Percentiles rank a stretch among this genome's conserved stretches.
Conservation (phyloP, 441 rosid species). For the Manihot esculenta region DNA sequence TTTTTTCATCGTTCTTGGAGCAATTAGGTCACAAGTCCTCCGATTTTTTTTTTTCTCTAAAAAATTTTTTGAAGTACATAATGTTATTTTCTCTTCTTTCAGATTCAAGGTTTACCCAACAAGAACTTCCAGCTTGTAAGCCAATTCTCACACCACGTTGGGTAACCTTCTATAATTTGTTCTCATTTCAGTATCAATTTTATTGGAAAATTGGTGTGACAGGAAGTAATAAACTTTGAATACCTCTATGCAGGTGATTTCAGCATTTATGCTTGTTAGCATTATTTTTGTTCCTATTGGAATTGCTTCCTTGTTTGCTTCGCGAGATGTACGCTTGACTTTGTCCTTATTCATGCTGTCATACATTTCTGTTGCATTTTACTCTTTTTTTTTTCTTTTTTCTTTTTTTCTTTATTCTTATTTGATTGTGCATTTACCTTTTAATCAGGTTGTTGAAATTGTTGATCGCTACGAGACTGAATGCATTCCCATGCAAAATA, state of each 20-base stretch:
- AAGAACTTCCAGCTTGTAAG: conserved; percentile 98
- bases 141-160: conserved; percentile 95
- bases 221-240: neutral
- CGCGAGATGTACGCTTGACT: conserved; percentile 60
- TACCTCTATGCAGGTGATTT: conserved; percentile 60
- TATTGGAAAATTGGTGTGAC: neutral
- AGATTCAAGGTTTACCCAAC: conserved; percentile 96
- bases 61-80: neutral
- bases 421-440: conserved; percentile 25
- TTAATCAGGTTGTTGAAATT: conserved; percentile 80
- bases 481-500: conserved; percentile 55
- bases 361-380: conserved; percentile 9
- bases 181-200: neutral
- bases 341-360: neutral
- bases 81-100: conserved; percentile 24
- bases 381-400: neutral
- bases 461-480: conserved; percentile 69
- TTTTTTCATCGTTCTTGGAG: neutral
- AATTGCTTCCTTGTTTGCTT: conserved; percentile 75
- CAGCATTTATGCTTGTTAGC: conserved; percentile 84
- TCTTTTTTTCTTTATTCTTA: neutral
- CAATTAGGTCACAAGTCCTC: neutral
- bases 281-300: conserved; percentile 89
- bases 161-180: conserved; percentile 41
- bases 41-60: neutral